phyloP scores from a whole-genome alignment of 83 land plant species.

The Diphasiastrum complanatum region DNA sequence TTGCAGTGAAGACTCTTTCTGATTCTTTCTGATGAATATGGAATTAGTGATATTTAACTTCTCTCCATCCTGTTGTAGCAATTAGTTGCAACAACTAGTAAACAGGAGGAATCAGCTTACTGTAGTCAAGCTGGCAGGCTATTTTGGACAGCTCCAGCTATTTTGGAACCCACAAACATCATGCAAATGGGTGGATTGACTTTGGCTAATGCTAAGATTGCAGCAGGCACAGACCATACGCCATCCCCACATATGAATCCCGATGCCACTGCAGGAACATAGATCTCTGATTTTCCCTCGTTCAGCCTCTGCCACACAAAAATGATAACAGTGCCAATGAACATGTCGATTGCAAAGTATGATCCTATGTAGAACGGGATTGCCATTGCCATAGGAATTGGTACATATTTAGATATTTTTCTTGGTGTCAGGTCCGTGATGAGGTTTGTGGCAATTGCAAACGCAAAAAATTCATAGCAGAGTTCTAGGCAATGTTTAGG shows the following conservation, averaged over 20 bases:
- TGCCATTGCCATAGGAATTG: slow-evolving; percentile 49
- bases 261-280: slow-evolving; percentile 39
- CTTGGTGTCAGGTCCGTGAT: slow-evolving; percentile 25
- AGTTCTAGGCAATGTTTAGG: slow-evolving; percentile 35
- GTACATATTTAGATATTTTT: slow-evolving; percentile 14
- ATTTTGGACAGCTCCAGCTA: neutral
- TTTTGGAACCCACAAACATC: slow-evolving; percentile 20
- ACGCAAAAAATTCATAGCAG: slow-evolving; percentile 28
- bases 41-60: no score
- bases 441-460: slow-evolving; percentile 25
- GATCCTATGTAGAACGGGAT: slow-evolving; percentile 45
- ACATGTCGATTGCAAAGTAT: slow-evolving; percentile 49
- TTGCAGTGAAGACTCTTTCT: no score
- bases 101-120: no score
- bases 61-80: no score
- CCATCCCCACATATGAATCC: slow-evolving; percentile 55
- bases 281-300: slow-evolving; percentile 19
- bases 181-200: slow-evolving; percentile 46
- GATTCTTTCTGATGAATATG: no score
- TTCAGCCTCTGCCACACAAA: slow-evolving; percentile 32
- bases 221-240: slow-evolving; percentile 36
- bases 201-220: slow-evolving; percentile 31
- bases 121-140: no score
- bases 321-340: slow-evolving; percentile 33
- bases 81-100: no score